Conservation (phyloP, 176 grass and related monocot genomes). For the Coix lacrymajobi region DNA sequence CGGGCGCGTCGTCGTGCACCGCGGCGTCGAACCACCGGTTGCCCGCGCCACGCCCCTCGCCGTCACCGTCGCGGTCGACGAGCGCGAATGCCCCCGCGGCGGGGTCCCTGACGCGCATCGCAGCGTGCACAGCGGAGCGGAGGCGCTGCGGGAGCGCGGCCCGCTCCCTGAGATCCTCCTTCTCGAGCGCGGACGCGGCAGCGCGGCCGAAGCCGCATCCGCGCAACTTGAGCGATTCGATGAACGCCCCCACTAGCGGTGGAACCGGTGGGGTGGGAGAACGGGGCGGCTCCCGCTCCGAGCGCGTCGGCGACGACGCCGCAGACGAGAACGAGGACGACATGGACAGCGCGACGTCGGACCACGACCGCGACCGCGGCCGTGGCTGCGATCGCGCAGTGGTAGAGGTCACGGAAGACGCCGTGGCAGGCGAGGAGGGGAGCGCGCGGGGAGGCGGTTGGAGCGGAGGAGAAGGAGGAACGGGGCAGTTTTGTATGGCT, state of each 20-base stretch:
- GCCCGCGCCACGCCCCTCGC: not conserved
- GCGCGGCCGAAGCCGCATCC: conserved; percentile 60
- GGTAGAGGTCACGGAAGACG: not conserved
- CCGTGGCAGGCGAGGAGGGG: not conserved
- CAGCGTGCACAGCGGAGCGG: conserved; percentile 47
- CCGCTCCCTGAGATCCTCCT: conserved; percentile 55
- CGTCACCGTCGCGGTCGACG: not conserved
- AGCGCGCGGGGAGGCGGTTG: conserved; percentile 16
- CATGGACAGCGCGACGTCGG: conserved; percentile 12
- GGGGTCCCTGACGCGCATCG: conserved; percentile 42
- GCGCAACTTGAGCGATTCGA: conserved; percentile 53
- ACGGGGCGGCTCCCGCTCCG: conserved; percentile 16
- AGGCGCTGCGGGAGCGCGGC: conserved; percentile 51
- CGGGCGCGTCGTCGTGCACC: conserved; percentile 46
- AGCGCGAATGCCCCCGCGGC: conserved; percentile 14
- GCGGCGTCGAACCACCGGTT: conserved; percentile 28
- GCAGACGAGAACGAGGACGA: conserved; percentile 16
- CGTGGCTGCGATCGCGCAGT: conserved; percentile 6
- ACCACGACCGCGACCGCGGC: conserved; percentile 33
- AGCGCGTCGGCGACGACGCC: conserved; percentile 9
- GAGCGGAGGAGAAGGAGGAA: not conserved
- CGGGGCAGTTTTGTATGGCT: conserved; percentile 7
- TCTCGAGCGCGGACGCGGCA: conserved; percentile 40
- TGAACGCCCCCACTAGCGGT: conserved; percentile 35
- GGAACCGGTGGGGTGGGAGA: not conserved